Percentiles rank a stretch among this genome's conserved stretches.
Evolutionary conservation across 2,329 filamentous ascomycete genomes (phyloP).

Genomic region (Aspergillus felis): DNA sequence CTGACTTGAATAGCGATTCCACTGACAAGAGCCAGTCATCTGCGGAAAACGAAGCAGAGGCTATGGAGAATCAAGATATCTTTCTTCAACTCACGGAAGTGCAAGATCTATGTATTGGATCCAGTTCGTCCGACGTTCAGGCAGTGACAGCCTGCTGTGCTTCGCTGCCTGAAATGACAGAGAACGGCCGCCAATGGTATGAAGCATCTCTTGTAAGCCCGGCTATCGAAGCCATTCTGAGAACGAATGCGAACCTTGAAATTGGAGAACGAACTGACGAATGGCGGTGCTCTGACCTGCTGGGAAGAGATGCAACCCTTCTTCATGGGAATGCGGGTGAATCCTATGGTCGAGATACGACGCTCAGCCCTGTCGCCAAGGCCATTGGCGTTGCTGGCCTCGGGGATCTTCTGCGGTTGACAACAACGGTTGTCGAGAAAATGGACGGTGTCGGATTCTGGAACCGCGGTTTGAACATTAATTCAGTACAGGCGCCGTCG

Average conservation of each 20-base stretch:
- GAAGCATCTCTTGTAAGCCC: slow-evolving; percentile 37
- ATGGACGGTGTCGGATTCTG: slow-evolving; percentile 36
- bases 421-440: slow-evolving; percentile 31
- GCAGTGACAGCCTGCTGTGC: slow-evolving; percentile 27
- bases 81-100: slow-evolving; percentile 37
- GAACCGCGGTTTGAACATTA: slow-evolving; percentile 16
- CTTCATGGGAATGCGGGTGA: slow-evolving; percentile 5
- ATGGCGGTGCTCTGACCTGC: slow-evolving; percentile 27
- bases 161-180: slow-evolving; percentile 26
- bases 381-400: slow-evolving; percentile 25
- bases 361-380: slow-evolving; percentile 15
- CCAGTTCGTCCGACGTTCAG: slow-evolving; percentile 16
- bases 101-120: slow-evolving; percentile 32
- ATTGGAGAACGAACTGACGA: slow-evolving; percentile 31
- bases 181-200: slow-evolving; percentile 34
- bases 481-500: neutral
- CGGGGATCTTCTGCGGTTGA: slow-evolving; percentile 26
- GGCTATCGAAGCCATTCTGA: slow-evolving; percentile 30
- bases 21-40: neutral
- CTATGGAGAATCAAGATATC: slow-evolving; percentile 18
- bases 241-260: slow-evolving; percentile 29
- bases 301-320: slow-evolving; percentile 23
- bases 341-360: neutral
- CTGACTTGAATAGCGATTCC: neutral
- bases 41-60: slow-evolving; percentile 6